Evolutionary conservation across 257 asterid species (phyloP), one percentile per base, ranked within the genome.

Genomic region (Solanum pinnatisectum): DNA sequence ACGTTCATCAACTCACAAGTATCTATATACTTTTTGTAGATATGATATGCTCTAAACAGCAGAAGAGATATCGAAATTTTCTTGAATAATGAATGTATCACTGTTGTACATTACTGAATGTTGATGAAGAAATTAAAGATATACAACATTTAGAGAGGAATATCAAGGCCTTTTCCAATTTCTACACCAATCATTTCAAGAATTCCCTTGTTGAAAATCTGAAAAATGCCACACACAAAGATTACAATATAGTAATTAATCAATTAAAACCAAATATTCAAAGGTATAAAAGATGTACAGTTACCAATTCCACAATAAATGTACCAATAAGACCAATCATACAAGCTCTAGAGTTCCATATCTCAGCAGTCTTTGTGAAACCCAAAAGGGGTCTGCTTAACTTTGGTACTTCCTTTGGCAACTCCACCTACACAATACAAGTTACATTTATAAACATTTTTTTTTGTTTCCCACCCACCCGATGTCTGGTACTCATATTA

Each of bases 311-410:
- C 30, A 94, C 94, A 40, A 95, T 92, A 93, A 96, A 95, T 63
- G 91, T 92, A 15, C 94, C 98, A 35, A 97, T 89, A 4, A 95
- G 91, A 25, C 96, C 98, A 63, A 93, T 95, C 98, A 96, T 95
- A 83, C 98, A 94, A 88, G 97, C 95, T 90, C 98, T 92, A 6
- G 99, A 97, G 88, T 96, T 97, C 98, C 98, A 97, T 88, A 88
- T 92, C 71, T 95, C 99, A 22, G 99, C 99, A 2, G 97, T 94
- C 74, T 91, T 93, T 0, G 98, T 97, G 89, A 97, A 96, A 8
- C 99, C 99, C 33, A 90, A 87, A 84, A 96, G 92, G 5, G 98
- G 98, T 18, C 93, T 89, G 90, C 91, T 87, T 44, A 95, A 93
- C 90, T 92, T 95, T 3, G 98, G 99, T 92, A 89, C 88, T 78